Percentiles rank a stretch among this genome's conserved stretches.
phyloP scores from a whole-genome alignment of 257 asterid species.

The Petunia secreta region DNA sequence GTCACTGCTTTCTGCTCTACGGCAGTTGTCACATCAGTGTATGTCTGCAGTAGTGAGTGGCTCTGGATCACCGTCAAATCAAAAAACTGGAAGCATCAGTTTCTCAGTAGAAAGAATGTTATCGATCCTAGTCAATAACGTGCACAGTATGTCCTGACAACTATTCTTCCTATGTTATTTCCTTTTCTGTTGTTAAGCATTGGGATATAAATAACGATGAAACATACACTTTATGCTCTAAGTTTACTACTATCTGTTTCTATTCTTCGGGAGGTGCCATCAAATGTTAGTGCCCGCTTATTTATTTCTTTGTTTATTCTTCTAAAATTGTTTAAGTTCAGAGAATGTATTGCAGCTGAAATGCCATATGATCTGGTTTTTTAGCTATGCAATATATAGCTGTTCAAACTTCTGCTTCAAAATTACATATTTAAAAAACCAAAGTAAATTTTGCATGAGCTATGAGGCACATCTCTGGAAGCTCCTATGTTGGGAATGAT shows the following conservation, averaged over 20 bases:
- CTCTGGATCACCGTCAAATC: conserved; percentile 75
- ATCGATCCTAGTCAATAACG: conserved; percentile 83
- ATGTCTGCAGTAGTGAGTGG: conserved; percentile 66
- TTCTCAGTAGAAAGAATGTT: conserved; percentile 92
- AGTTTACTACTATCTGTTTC: conserved; percentile 17
- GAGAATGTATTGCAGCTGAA: conserved; percentile 6
- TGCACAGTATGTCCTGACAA: conserved; percentile 71
- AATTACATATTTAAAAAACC: background rate
- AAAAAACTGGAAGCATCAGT: conserved; percentile 76
- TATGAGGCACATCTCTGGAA: conserved; percentile 13
- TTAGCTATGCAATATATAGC: background rate
- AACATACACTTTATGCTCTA: background rate
- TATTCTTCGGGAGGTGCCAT: background rate
- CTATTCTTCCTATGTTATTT: conserved; percentile 33
- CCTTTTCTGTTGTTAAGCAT: conserved; percentile 23
- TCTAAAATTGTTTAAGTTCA: background rate
- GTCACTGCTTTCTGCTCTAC: conserved; percentile 93
- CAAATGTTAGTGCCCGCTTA: background rate
- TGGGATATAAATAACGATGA: conserved; percentile 19
- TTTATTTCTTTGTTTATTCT: conserved; percentile 10
- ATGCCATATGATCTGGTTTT: background rate
- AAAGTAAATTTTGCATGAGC: conserved; percentile 12
- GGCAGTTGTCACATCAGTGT: conserved; percentile 81
- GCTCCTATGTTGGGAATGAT: background rate
- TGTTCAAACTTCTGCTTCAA: conserved; percentile 17